Conservation (phyloP, 78 protist genomes). For the Cavenderia fasciculata region DNA sequence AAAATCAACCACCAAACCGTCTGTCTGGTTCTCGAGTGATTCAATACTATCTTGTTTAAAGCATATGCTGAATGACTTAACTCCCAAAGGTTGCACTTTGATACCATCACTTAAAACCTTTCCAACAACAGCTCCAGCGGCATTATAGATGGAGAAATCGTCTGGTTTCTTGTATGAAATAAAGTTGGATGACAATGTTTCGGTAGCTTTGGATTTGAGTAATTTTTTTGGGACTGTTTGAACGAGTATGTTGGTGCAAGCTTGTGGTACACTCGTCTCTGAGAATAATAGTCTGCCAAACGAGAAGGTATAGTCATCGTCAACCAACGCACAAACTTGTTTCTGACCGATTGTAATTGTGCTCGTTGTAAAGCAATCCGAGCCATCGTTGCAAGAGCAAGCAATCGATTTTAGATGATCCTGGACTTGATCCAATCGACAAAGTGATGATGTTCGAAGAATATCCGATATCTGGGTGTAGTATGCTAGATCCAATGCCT, state of each 20-base stretch:
- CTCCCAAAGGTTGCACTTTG: neutral
- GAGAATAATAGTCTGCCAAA: neutral
- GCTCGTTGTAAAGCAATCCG: conserved; percentile 15
- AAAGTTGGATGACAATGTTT: conserved; percentile 7
- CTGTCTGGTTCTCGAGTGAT: neutral
- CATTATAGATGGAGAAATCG: neutral
- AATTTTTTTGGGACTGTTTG: conserved; percentile 9
- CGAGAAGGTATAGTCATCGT: neutral
- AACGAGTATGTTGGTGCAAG: conserved; percentile 17
- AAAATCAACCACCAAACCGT: neutral
- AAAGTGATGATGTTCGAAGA: conserved; percentile 19
- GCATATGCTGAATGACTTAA: neutral
- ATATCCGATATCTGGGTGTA: conserved; percentile 18
- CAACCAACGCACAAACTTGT: conserved; percentile 2
- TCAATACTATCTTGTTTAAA: no score
- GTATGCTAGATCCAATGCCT: neutral
- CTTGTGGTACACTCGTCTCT: neutral
- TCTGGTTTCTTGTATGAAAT: conserved; percentile 35
- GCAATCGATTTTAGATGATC: conserved; percentile 8
- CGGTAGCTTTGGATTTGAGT: neutral
- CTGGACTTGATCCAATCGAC: conserved; percentile 17
- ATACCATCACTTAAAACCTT: conserved; percentile 29
- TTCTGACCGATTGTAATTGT: conserved; percentile 8
- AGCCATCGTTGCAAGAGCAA: conserved; percentile 22
- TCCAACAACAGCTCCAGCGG: conserved; percentile 9